Evolutionary conservation across 2,329 filamentous ascomycete species (phyloP).

Genomic region (Penicillium sp.): DNA sequence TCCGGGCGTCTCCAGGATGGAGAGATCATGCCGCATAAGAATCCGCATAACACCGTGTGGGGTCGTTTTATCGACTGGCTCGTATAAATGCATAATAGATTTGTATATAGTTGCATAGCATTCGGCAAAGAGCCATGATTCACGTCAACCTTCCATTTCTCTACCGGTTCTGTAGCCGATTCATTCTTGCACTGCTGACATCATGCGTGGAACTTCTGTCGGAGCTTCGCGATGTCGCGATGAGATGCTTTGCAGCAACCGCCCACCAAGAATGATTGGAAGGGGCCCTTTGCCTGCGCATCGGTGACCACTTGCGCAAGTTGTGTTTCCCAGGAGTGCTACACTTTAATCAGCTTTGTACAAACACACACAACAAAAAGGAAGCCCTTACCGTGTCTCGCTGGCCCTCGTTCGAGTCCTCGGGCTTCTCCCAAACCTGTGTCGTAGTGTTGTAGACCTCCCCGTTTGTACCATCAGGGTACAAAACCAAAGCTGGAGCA

Average conservation of each 20-base stretch:
- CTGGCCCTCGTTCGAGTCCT: constrained; percentile 16
- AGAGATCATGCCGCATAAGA: constrained; percentile 21
- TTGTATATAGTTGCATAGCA: constrained; percentile 22
- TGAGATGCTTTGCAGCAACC: constrained; percentile 49
- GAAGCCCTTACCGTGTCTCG: constrained; percentile 16
- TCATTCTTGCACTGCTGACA: not conserved
- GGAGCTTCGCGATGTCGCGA: constrained; percentile 33
- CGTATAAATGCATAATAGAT: constrained; percentile 14
- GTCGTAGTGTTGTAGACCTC: constrained; percentile 65
- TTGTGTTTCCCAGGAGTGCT: constrained; percentile 39
- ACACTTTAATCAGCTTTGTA: constrained; percentile 12
- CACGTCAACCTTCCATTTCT: constrained; percentile 1
- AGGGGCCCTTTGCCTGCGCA: constrained; percentile 27
- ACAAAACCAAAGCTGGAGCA: constrained; percentile 58
- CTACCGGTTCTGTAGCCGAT: constrained; percentile 10
- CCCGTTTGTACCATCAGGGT: constrained; percentile 67
- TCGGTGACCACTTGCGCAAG: constrained; percentile 35
- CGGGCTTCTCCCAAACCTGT: constrained; percentile 54
- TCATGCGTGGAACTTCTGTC: constrained; percentile 15
- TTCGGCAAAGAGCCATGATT: constrained; percentile 14
- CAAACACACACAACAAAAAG: not conserved
- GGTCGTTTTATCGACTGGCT: constrained; percentile 28
- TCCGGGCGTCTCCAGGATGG: constrained; percentile 33
- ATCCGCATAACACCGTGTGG: constrained; percentile 20
- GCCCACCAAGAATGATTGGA: constrained; percentile 40